Evolutionary conservation across 805 yeast genomes (phyloP).

Genomic region (Citeromyces matritensis): DNA sequence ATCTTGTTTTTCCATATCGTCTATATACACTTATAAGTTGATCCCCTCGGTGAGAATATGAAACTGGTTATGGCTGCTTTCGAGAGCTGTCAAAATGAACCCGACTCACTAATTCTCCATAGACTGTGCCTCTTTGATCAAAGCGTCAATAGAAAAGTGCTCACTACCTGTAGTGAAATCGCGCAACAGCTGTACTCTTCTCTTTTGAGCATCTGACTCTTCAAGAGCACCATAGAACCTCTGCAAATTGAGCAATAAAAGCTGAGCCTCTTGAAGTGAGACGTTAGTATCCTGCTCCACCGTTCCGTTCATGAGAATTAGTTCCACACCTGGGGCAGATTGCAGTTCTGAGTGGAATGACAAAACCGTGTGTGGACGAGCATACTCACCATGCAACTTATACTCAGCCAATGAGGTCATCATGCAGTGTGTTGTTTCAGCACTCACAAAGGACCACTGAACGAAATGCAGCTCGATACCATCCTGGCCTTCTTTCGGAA

Average conservation of each 20-base stretch:
- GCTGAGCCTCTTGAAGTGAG: conserved; percentile 61
- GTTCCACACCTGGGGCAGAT: conserved; percentile 29
- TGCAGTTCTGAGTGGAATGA: conserved; percentile 73
- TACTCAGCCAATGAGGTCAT: conserved; percentile 86
- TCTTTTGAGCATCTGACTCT: conserved; percentile 20
- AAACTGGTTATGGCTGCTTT: no score
- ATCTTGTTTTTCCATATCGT: no score
- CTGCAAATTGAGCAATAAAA: conserved; percentile 62
- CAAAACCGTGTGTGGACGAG: conserved; percentile 89
- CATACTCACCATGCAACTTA: conserved; percentile 79
- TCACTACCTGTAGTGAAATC: conserved; percentile 59
- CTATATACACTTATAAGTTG: no score
- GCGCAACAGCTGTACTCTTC: conserved; percentile 41
- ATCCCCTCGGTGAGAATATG: no score
- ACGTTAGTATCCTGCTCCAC: conserved; percentile 61
- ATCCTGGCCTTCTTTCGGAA: conserved; percentile 44
- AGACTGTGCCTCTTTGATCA: conserved; percentile 63
- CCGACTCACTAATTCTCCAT: conserved; percentile 43
- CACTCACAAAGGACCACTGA: conserved; percentile 88
- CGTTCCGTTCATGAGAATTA: conserved; percentile 72
- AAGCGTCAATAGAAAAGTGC: conserved; percentile 48
- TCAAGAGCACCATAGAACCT: conserved; percentile 68
- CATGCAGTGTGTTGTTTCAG: conserved; percentile 74
- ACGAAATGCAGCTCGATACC: conserved; percentile 74
- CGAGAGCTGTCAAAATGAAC: no score